A percentile compares a stretch with the other conserved stretches of the same genome.
phyloP scores from a whole-genome alignment of 495 filamentous ascomycete genomes.

The Oidiodendron maius region DNA sequence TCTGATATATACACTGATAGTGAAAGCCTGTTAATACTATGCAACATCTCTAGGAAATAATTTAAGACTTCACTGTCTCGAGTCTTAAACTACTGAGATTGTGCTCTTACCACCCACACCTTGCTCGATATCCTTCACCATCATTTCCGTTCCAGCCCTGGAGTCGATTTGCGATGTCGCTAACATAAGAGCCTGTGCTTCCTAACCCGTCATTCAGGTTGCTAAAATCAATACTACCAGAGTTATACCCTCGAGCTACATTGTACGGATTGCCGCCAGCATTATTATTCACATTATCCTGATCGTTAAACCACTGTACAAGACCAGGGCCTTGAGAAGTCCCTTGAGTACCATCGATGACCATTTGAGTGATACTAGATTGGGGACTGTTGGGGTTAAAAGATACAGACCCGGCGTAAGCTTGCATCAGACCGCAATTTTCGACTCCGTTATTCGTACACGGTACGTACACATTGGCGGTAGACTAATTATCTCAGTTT shows the following conservation, averaged over 20 bases:
- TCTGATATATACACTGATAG: too few relatives aligned
- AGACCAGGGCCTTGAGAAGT: conserved; percentile 27
- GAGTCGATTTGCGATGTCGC: conserved; percentile 33
- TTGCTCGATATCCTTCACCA: conserved; percentile 5
- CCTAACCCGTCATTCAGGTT: conserved; percentile 26
- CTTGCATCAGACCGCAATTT: conserved; percentile 34
- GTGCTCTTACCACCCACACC: background rate
- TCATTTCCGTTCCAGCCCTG: conserved; percentile 24
- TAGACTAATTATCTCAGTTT: background rate
- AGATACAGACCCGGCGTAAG: conserved; percentile 20
- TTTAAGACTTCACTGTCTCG: too few relatives aligned
- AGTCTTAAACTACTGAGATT: too few relatives aligned
- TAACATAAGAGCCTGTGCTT: conserved; percentile 30
- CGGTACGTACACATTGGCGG: conserved; percentile 1
- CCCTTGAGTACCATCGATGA: conserved; percentile 32
- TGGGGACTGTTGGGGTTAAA: conserved; percentile 22
- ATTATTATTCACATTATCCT: conserved; percentile 12
- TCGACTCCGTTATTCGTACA: conserved; percentile 18
- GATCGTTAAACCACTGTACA: conserved; percentile 20
- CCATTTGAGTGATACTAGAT: conserved; percentile 29
- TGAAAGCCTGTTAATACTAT: too few relatives aligned
- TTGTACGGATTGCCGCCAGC: conserved; percentile 26
- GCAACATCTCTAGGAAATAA: too few relatives aligned
- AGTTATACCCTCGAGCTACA: conserved; percentile 30
- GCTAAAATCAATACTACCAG: conserved; percentile 25